Conservation (phyloP, 179 eudicot genomes). For the Camellia oleifera region DNA sequence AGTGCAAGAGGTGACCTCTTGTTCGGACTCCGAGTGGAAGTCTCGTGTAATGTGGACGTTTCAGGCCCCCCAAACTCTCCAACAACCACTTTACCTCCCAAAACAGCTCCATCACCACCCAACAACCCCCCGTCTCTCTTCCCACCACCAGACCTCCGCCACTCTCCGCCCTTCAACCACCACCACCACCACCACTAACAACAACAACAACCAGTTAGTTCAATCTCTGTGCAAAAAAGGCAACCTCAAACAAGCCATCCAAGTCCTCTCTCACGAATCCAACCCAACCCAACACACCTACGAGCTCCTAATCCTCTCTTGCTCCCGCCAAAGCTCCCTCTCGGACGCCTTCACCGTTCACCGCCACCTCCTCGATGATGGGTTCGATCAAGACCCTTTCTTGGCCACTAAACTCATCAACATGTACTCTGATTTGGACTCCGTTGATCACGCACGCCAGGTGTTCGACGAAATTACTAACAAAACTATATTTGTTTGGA, state of each 20-base stretch:
- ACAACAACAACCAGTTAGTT: constrained; percentile 41
- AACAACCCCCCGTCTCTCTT: constrained; percentile 11
- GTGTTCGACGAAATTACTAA: constrained; percentile 59
- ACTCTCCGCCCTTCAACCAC: constrained; percentile 25
- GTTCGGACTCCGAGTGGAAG: background rate
- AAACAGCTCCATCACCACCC: constrained; percentile 27
- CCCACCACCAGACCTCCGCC: constrained; percentile 21
- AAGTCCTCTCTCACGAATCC: constrained; percentile 43
- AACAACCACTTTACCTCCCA: constrained; percentile 13
- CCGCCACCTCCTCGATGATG: constrained; percentile 38
- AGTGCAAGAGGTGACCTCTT: too few relatives aligned
- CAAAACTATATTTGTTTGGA: constrained; percentile 61
- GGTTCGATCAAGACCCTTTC: constrained; percentile 61
- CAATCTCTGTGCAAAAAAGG: constrained; percentile 53
- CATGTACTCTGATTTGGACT: constrained; percentile 55
- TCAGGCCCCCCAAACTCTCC: constrained; percentile 40
- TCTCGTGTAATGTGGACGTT: constrained; percentile 55
- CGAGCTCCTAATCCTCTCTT: constrained; percentile 55
- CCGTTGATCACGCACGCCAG: constrained; percentile 49
- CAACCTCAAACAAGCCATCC: constrained; percentile 50
- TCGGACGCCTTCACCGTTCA: constrained; percentile 48
- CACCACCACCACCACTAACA: constrained; percentile 14
- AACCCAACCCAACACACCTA: constrained; percentile 61
- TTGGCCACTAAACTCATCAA: constrained; percentile 67
- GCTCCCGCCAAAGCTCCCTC: constrained; percentile 41